phyloP scores from a whole-genome alignment of 2,329 filamentous ascomycete genomes.

The Onygenales sp. region DNA sequence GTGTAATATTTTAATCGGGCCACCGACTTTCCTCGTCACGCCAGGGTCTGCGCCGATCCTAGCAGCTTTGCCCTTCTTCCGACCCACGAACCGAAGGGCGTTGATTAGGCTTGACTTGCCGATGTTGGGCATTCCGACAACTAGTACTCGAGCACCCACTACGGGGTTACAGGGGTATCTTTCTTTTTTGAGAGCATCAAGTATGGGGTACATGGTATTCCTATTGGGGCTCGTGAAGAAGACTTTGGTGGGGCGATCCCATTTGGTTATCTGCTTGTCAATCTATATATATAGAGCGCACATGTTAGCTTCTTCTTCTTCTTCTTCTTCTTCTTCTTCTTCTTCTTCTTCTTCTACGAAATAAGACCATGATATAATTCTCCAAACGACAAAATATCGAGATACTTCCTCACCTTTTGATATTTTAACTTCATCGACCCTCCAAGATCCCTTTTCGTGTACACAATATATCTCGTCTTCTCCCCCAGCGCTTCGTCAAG shows the following conservation, averaged over 20 bases:
- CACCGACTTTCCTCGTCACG: conserved; percentile 75
- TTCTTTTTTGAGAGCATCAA: conserved; percentile 27
- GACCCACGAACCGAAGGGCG: conserved; percentile 52
- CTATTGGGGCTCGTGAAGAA: conserved; percentile 36
- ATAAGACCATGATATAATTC: background rate
- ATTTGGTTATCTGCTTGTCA: too few relatives aligned
- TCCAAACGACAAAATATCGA: too few relatives aligned
- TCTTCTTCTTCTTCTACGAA: conserved; percentile 21
- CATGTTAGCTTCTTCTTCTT: conserved; percentile 30
- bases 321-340: conserved; percentile 14
- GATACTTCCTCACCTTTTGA: conserved; percentile 27
- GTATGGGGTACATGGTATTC: conserved; percentile 39
- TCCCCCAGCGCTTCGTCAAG: conserved; percentile 71
- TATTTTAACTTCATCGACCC: conserved; percentile 31
- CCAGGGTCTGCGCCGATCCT: conserved; percentile 80
- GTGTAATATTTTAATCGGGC: conserved; percentile 70
- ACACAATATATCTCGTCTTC: conserved; percentile 69
- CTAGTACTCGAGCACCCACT: conserved; percentile 73
- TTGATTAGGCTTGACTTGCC: conserved; percentile 96
- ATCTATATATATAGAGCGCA: too few relatives aligned
- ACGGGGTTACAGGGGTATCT: conserved; percentile 34
- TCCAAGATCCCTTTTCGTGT: conserved; percentile 80
- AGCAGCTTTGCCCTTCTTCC: conserved; percentile 56
- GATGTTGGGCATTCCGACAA: conserved; percentile 97
- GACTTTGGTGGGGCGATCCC: conserved; percentile 15